Conservation (phyloP, 1,284 basidiomycete species). For the Ceratobasidium sp. region DNA sequence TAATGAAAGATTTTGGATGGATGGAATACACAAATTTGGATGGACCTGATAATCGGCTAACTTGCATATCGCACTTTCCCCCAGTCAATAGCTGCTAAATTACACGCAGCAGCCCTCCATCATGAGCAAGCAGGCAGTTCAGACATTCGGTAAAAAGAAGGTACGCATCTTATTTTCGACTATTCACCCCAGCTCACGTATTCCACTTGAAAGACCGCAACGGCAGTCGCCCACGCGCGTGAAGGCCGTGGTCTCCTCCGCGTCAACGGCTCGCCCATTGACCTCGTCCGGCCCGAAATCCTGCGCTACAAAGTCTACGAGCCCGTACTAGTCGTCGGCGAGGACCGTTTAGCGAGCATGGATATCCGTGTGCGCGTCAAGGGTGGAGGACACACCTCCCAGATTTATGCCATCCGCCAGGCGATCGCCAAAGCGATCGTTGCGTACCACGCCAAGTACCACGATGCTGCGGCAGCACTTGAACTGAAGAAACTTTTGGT, state of each 20-base stretch:
- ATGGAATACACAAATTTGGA: slow-evolving; percentile 60
- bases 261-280: slow-evolving; percentile 97
- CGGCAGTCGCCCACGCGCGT: slow-evolving; percentile 95
- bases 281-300: slow-evolving; percentile 94
- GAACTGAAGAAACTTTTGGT: slow-evolving; percentile 97
- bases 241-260: slow-evolving; percentile 98
- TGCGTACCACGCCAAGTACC: slow-evolving; percentile 99
- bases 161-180: slow-evolving; percentile 62
- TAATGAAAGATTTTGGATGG: no score
- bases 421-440: slow-evolving; percentile 98
- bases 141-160: slow-evolving; percentile 99
- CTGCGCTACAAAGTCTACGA: slow-evolving; percentile 99
- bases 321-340: slow-evolving; percentile 89
- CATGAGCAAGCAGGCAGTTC: slow-evolving; percentile 83
- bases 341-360: slow-evolving; percentile 85
- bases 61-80: slow-evolving; percentile 8
- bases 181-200: neutral
- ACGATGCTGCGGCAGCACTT: slow-evolving; percentile 97
- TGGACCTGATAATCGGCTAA: slow-evolving; percentile 54
- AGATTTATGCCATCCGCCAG: slow-evolving; percentile 99
- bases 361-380: slow-evolving; percentile 99
- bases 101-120: slow-evolving; percentile 50
- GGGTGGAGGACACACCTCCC: slow-evolving; percentile 99
- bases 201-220: slow-evolving; percentile 85
- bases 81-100: slow-evolving; percentile 43